These are phyloP conservation scores for Zymoseptoria crescenta DNA, from an alignment of 2,329 filamentous ascomycete genomes.

Conservation along the genomic window DNA sequence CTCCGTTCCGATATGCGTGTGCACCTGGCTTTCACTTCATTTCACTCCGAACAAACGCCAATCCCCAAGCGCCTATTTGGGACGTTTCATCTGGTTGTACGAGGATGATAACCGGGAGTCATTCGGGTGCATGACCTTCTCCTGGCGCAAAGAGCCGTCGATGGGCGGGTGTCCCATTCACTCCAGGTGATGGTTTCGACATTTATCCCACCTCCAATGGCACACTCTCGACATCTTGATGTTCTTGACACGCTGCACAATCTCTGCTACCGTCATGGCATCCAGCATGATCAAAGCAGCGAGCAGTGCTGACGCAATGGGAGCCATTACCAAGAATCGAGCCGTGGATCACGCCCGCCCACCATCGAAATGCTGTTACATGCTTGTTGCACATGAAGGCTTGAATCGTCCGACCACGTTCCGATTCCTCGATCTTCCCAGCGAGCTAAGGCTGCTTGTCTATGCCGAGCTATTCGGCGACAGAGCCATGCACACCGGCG, in stretches of 20 bases:
- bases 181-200: not conserved
- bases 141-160: not conserved
- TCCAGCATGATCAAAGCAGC: not conserved
- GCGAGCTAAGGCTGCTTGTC: conserved; percentile 13
- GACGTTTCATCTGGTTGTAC: not conserved
- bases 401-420: not conserved
- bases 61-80: not conserved
- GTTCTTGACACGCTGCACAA: not conserved
- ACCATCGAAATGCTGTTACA: not conserved
- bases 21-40: not conserved
- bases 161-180: not conserved
- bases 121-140: not conserved
- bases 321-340: not conserved
- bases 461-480: conserved; percentile 2
- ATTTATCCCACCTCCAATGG: not conserved
- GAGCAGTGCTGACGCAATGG: not conserved
- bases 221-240: not conserved
- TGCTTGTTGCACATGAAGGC: not conserved
- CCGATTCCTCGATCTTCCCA: conserved; percentile 11
- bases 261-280: not conserved
- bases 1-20: no score
- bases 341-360: not conserved
- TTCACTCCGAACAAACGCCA: not conserved
- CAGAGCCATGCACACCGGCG: not conserved
- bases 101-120: not conserved